Evolutionary conservation across 164 flowering plant genomes (phyloP).

Genomic region (Liquidambar formosana): DNA sequence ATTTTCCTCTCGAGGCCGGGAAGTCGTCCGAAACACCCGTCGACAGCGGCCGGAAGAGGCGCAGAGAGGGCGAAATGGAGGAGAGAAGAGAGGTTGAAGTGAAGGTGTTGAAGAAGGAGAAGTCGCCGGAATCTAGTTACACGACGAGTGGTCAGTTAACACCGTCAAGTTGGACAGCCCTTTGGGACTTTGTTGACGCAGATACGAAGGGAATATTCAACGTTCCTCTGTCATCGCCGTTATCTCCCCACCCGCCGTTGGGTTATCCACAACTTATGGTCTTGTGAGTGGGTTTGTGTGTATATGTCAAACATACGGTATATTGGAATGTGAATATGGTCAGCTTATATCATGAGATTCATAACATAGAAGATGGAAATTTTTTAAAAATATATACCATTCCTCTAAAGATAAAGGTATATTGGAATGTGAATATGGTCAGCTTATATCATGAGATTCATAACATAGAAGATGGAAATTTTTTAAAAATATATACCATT

Average conservation of each 20-base stretch:
- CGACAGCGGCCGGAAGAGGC: slow-evolving; percentile 3
- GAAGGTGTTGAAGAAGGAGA: slow-evolving; percentile 26
- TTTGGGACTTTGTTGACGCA: slow-evolving; percentile 25
- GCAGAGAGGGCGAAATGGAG: neutral
- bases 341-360: no score
- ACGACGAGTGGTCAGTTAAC: slow-evolving; percentile 21
- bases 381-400: no score
- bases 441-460: no score
- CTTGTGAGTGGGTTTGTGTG: slow-evolving; percentile 7
- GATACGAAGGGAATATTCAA: slow-evolving; percentile 24
- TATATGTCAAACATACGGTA: no score
- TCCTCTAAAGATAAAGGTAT: no score
- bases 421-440: no score
- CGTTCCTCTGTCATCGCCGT: slow-evolving; percentile 41
- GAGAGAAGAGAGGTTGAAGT: slow-evolving; percentile 2
- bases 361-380: no score
- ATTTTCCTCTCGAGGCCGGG: slow-evolving; percentile 49
- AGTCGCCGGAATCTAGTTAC: slow-evolving; percentile 8
- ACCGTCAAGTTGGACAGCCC: slow-evolving; percentile 35
- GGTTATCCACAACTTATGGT: slow-evolving; percentile 25
- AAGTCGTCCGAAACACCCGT: neutral
- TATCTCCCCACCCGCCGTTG: slow-evolving; percentile 32
- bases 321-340: no score
- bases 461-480: no score
- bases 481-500: no score